Evolutionary conservation across 129 eudicot species (phyloP).

Genomic region (Flaveria trinervia): DNA sequence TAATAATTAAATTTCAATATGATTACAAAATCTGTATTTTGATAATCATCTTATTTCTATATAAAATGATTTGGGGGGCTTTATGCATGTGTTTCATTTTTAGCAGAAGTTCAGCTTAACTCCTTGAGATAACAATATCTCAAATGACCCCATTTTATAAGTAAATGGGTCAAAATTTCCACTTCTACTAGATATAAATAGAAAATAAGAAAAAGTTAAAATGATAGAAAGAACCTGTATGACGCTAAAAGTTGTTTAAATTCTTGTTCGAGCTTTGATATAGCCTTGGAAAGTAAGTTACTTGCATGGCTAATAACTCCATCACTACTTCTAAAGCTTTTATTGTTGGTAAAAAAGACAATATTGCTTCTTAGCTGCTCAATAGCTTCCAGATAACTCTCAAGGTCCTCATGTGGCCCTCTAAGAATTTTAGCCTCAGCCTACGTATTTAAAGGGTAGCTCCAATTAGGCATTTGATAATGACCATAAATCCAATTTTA

Average conservation of each 20-base stretch:
- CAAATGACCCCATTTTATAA: neutral
- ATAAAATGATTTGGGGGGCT: neutral
- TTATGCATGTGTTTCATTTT: neutral
- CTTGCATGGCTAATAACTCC: constrained; percentile 85
- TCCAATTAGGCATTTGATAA: neutral
- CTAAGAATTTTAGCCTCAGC: constrained; percentile 90
- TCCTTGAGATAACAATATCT: neutral
- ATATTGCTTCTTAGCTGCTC: constrained; percentile 83
- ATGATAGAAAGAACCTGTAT: constrained; percentile 59
- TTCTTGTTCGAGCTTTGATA: constrained; percentile 93
- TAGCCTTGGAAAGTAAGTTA: constrained; percentile 82
- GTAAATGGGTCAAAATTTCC: neutral
- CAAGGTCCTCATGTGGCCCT: constrained; percentile 99
- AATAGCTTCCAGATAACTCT: constrained; percentile 90
- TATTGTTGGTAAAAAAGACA: constrained; percentile 73
- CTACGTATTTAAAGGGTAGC: constrained; percentile 45
- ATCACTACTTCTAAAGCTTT: constrained; percentile 91
- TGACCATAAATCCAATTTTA: neutral
- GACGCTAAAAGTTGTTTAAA: constrained; percentile 74
- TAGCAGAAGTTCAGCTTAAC: neutral
- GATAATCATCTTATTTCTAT: neutral
- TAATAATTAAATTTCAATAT: neutral
- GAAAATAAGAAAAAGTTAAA: neutral
- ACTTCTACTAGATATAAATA: neutral
- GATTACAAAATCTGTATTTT: neutral